These are phyloP conservation scores for Ramicandelaber brevisporus DNA, from an alignment of 192 early-diverging fungal species.

Conservation along the genomic window DNA sequence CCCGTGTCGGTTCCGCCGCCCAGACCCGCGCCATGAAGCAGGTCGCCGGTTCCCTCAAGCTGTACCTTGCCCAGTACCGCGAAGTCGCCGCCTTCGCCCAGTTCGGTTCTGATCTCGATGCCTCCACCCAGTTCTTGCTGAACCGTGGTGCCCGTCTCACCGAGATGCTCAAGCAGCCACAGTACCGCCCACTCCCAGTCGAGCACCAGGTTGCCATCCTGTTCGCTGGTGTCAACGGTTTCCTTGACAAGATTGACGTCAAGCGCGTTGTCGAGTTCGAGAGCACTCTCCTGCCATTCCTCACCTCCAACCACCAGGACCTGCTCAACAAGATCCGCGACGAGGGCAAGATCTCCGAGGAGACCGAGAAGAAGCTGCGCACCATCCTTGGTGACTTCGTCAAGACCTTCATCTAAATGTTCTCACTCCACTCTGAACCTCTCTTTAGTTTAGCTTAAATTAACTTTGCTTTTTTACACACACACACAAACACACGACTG, in stretches of 20 bases:
- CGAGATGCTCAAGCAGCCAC: conserved; percentile 98
- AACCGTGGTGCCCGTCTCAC: conserved; percentile 99
- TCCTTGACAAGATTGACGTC: conserved; percentile 95
- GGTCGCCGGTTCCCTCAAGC: conserved; percentile 98
- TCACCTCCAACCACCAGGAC: conserved; percentile 70
- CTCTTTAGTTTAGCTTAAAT: too few relatives aligned
- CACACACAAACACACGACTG: too few relatives aligned
- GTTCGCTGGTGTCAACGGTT: conserved; percentile 98
- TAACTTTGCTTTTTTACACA: too few relatives aligned
- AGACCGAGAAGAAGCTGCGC: conserved; percentile 82
- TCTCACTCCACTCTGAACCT: conserved; percentile 1
- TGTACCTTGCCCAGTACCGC: conserved; percentile 99
- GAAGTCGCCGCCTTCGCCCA: conserved; percentile 99
- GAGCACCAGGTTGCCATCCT: conserved; percentile 97
- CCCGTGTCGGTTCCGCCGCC: conserved; percentile 98
- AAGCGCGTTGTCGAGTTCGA: conserved; percentile 87
- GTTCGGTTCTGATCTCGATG: conserved; percentile 99
- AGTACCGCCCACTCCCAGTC: conserved; percentile 87
- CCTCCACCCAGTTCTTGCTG: conserved; percentile 96
- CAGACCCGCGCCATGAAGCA: conserved; percentile 99
- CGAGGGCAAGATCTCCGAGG: conserved; percentile 66
- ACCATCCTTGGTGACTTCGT: conserved; percentile 49
- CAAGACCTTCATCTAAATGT: conserved; percentile 42
- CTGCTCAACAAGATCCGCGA: conserved; percentile 75
- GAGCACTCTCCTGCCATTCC: conserved; percentile 61